phyloP scores from a whole-genome alignment of 805 yeast species.

The Lipomyces orientalis region DNA sequence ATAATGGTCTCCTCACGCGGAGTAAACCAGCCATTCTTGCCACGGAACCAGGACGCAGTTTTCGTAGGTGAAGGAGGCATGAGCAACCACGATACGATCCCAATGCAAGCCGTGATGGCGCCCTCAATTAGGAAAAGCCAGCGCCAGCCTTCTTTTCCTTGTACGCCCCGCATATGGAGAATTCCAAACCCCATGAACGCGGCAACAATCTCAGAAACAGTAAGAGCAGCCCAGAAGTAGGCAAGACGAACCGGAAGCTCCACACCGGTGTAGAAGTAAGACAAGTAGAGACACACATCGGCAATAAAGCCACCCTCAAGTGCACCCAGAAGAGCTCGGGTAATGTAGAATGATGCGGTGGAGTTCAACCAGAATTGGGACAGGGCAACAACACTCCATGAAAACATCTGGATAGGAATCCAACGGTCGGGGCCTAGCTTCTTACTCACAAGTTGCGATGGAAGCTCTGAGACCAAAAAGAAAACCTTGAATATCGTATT shows the following conservation, averaged over 20 bases:
- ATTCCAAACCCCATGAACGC: slow-evolving; percentile 58
- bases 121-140: slow-evolving; percentile 72
- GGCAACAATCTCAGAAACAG: slow-evolving; percentile 52
- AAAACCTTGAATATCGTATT: slow-evolving; percentile 57
- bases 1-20: slow-evolving; percentile 62
- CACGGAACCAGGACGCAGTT: slow-evolving; percentile 57
- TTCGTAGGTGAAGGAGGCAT: slow-evolving; percentile 65
- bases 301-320: slow-evolving; percentile 70
- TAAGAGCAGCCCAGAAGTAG: slow-evolving; percentile 60
- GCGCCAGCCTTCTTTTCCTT: slow-evolving; percentile 60
- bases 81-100: slow-evolving; percentile 52
- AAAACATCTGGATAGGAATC: slow-evolving; percentile 62
- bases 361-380: slow-evolving; percentile 54
- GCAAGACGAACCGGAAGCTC: slow-evolving; percentile 64
- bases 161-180: slow-evolving; percentile 54
- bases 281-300: slow-evolving; percentile 63
- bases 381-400: slow-evolving; percentile 63
- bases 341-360: slow-evolving; percentile 52
- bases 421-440: slow-evolving; percentile 66
- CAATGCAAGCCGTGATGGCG: slow-evolving; percentile 58
- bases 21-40: slow-evolving; percentile 60
- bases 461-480: slow-evolving; percentile 64
- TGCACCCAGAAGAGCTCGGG: slow-evolving; percentile 60
- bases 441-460: slow-evolving; percentile 70
- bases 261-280: slow-evolving; percentile 63